phyloP scores from a whole-genome alignment of 2,329 filamentous ascomycete genomes.

The Curvularia verruculosa region DNA sequence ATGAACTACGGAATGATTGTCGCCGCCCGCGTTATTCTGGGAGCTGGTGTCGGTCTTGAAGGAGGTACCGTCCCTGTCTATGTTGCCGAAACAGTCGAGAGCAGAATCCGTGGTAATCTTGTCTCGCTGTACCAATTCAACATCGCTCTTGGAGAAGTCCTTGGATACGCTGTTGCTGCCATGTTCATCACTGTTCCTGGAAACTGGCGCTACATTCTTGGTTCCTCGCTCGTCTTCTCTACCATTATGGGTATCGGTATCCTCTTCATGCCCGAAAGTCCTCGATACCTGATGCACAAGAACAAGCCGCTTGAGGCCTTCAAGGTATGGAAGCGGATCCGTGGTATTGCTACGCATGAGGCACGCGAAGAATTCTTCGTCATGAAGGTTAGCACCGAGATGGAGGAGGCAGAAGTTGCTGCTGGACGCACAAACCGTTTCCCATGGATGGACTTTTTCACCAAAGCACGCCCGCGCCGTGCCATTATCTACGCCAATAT shows the following conservation, averaged over 20 bases:
- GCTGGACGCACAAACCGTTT: constrained; percentile 63
- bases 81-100: constrained; percentile 73
- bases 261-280: constrained; percentile 73
- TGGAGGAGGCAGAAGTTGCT: constrained; percentile 58
- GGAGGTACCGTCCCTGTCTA: constrained; percentile 77
- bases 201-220: constrained; percentile 76
- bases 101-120: constrained; percentile 70
- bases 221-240: constrained; percentile 73
- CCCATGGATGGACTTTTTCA: constrained; percentile 77
- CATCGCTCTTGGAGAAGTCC: constrained; percentile 75
- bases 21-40: constrained; percentile 69
- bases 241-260: constrained; percentile 68
- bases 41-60: constrained; percentile 73
- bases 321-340: constrained; percentile 75
- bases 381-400: constrained; percentile 69
- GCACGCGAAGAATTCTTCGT: constrained; percentile 72
- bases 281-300: constrained; percentile 74
- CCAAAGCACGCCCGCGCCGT: constrained; percentile 64
- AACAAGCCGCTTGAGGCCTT: constrained; percentile 64
- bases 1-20: constrained; percentile 76
- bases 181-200: constrained; percentile 73
- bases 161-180: constrained; percentile 74
- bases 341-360: constrained; percentile 63
- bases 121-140: constrained; percentile 78
- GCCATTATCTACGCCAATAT: constrained; percentile 70